Conservation (phyloP, 2,329 filamentous ascomycete species). For the Colletotrichum liriopes region DNA sequence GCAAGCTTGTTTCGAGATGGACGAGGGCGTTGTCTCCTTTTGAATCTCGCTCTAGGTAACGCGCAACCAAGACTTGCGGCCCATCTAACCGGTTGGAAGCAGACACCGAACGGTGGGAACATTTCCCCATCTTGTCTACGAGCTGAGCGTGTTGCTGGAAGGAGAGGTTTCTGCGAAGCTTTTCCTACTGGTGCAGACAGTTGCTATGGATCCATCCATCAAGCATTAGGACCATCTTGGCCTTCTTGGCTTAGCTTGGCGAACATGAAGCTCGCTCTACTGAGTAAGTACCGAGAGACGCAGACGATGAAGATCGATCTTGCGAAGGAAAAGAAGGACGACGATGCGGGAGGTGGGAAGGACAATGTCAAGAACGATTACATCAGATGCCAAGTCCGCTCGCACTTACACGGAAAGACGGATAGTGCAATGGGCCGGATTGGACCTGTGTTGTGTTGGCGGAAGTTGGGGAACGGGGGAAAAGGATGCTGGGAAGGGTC, state of each 20-base stretch:
- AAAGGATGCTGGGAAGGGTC: background rate
- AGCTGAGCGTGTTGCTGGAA: background rate
- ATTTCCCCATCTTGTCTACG: background rate
- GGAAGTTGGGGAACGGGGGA: background rate
- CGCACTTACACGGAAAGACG: background rate
- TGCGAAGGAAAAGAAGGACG: background rate
- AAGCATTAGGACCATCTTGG: slow-evolving; percentile 32
- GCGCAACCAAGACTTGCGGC: background rate
- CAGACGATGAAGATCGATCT: no score
- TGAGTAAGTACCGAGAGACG: background rate
- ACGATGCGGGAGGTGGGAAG: background rate
- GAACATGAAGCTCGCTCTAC: background rate
- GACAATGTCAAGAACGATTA: background rate
- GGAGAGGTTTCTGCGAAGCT: background rate
- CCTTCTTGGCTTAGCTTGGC: slow-evolving; percentile 26
- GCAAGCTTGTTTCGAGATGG: background rate
- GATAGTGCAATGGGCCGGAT: background rate
- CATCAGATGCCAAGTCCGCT: slow-evolving; percentile 1
- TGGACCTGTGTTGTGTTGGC: background rate
- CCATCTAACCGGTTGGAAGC: no score
- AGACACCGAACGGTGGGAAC: background rate
- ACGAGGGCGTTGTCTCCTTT: background rate
- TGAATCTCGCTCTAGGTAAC: background rate
- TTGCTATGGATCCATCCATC: slow-evolving; percentile 1
- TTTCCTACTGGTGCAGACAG: slow-evolving; percentile 4